Conservation (phyloP, 768 basidiomycete genomes). For the Tulasnella sp. region DNA sequence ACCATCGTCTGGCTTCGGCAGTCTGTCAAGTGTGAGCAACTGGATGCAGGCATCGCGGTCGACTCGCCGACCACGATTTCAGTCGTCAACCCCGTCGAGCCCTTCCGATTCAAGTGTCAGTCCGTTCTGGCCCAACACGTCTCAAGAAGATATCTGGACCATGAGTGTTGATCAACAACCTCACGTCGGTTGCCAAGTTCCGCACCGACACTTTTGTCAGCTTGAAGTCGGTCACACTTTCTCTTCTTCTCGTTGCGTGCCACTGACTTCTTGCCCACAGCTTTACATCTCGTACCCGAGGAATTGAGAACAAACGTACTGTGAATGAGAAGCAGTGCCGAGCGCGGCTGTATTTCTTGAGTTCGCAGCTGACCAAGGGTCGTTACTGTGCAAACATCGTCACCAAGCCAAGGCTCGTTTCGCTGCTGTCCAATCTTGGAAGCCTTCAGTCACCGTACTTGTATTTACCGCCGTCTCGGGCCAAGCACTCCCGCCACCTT, state of each 20-base stretch:
- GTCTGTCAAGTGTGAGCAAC: neutral
- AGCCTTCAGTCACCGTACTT: constrained; percentile 36
- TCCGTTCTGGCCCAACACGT: constrained; percentile 60
- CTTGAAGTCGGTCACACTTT: constrained; percentile 54
- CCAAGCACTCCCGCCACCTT: constrained; percentile 26
- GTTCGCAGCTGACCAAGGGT: too few species aligned
- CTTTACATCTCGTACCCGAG: constrained; percentile 75
- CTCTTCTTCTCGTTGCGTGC: too few species aligned
- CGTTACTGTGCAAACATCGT: constrained; percentile 38
- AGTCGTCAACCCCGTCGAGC: constrained; percentile 42
- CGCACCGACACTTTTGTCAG: constrained; percentile 85
- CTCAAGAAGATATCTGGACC: too few species aligned
- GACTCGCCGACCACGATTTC: constrained; percentile 16
- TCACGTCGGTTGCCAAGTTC: too few species aligned
- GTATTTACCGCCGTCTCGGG: constrained; percentile 29
- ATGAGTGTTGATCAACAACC: constrained; percentile 73
- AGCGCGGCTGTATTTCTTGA: neutral
- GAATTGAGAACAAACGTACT: constrained; percentile 71
- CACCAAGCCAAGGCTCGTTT: too few species aligned
- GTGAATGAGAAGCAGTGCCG: constrained; percentile 61
- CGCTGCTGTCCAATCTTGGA: constrained; percentile 35
- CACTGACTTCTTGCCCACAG: constrained; percentile 29
- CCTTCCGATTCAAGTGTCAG: constrained; percentile 68
- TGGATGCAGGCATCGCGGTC: neutral
- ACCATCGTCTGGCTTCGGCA: neutral